phyloP scores from a whole-genome alignment of 2,329 filamentous ascomycete species.

The Alternaria gaisen region DNA sequence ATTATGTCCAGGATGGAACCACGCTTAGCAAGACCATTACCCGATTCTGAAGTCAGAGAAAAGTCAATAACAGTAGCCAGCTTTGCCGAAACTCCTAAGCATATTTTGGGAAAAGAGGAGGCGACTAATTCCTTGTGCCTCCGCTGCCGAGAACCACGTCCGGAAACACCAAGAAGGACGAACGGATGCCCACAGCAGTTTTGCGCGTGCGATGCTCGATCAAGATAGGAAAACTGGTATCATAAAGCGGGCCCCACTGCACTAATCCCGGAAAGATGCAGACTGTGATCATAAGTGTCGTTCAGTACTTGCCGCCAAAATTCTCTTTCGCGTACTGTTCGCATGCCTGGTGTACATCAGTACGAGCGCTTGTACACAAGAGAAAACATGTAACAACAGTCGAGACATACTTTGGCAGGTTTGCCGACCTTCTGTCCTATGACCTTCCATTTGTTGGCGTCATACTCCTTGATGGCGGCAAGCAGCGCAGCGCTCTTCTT shows the following conservation, averaged over 20 bases:
- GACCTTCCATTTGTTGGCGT: slow-evolving; percentile 97
- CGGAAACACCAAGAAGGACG: slow-evolving; percentile 38
- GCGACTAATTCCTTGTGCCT: slow-evolving; percentile 29
- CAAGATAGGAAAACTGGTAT: slow-evolving; percentile 50
- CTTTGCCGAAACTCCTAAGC: slow-evolving; percentile 21
- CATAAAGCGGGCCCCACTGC: slow-evolving; percentile 40
- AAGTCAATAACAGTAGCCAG: slow-evolving; percentile 20
- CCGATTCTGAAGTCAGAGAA: slow-evolving; percentile 24
- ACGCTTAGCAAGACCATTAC: slow-evolving; percentile 21
- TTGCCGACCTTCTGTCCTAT: slow-evolving; percentile 98
- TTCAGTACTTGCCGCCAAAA: slow-evolving; percentile 68
- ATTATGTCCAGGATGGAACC: slow-evolving; percentile 30
- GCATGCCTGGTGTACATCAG: slow-evolving; percentile 67
- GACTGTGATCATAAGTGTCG: slow-evolving; percentile 52
- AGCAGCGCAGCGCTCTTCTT: slow-evolving; percentile 78
- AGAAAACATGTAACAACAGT: slow-evolving; percentile 13
- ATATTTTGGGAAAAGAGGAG: slow-evolving; percentile 31
- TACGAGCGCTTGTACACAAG: slow-evolving; percentile 10
- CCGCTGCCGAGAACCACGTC: slow-evolving; percentile 35
- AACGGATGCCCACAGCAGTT: slow-evolving; percentile 40
- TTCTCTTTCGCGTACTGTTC: slow-evolving; percentile 97
- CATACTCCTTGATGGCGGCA: slow-evolving; percentile 97
- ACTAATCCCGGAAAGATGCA: slow-evolving; percentile 48
- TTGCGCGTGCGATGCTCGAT: slow-evolving; percentile 43
- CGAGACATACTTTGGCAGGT: slow-evolving; percentile 80